phyloP scores from a whole-genome alignment of 441 rosid species.

The Melastoma candidum region DNA sequence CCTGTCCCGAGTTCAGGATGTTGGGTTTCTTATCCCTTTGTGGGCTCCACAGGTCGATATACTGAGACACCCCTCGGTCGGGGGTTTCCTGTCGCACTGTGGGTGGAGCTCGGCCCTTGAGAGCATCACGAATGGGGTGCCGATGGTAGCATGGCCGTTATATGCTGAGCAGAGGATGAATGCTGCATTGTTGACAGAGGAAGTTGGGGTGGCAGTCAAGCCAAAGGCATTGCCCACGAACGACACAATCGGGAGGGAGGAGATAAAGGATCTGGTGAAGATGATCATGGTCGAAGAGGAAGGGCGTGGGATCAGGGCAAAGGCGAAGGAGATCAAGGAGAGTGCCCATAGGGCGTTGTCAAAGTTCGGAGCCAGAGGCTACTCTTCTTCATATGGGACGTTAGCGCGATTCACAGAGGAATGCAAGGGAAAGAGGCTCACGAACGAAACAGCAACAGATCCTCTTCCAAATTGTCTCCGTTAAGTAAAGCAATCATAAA shows the following conservation, averaged over 20 bases:
- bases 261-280: constrained; percentile 29
- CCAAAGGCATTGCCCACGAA: constrained; percentile 12
- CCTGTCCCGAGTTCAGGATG: constrained; percentile 15
- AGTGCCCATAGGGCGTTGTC: constrained; percentile 20
- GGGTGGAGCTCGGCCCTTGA: constrained; percentile 59
- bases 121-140: constrained; percentile 40
- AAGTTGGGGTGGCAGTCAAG: constrained; percentile 21
- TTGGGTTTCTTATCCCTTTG: constrained; percentile 26
- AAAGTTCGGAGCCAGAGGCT: not conserved
- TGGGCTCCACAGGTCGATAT: constrained; percentile 49
- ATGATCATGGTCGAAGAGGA: constrained; percentile 25
- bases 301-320: constrained; percentile 20
- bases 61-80: constrained; percentile 31
- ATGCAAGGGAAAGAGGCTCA: not conserved
- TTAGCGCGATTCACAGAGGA: not conserved
- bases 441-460: too few relatives aligned
- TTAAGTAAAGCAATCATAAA: too few relatives aligned
- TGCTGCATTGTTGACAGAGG: constrained; percentile 29
- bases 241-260: constrained; percentile 27
- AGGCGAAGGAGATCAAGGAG: constrained; percentile 21
- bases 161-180: constrained; percentile 54
- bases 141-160: constrained; percentile 57
- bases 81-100: constrained; percentile 46
- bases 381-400: not conserved
- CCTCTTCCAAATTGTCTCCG: too few relatives aligned